Evolutionary conservation across 2,329 filamentous ascomycete species (phyloP), one percentile per base, ranked within the genome.

Genomic region (Acarospora socialis): DNA sequence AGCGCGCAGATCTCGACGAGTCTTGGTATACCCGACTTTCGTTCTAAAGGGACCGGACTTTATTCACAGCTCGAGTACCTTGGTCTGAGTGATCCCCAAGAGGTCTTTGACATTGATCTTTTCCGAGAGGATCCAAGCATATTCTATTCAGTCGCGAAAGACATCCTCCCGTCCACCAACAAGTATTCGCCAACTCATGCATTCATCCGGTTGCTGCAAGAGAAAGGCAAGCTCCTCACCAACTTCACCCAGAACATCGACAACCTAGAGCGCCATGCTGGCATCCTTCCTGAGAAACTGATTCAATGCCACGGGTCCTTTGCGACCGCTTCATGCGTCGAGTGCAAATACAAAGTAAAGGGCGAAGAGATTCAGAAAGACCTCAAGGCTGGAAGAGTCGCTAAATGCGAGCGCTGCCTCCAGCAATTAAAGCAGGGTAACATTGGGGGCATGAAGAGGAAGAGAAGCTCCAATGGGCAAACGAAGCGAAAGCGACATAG

Each of bases 211-310:
- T 67, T 94, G 46, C 69, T 98, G 21, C 81, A 98, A 55, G 70
- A 87, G 44, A 80, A 84, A 54, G 75, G 72, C 43, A 93, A 93
- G 55, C 70, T 98, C 5, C 70, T 94, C 37, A 95, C 86, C 24
- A 94, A 95, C 59, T 98, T 94, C 61, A 92, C 90, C 0, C 90
- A 98, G 53, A 98, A 98, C 55, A 95, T 98, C 49, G 90, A 98
- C 62, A 94, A 94, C 46, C 74, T 94, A 31, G 87, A 98, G 55
- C 70, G 76, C 39, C 76, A 81, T 47, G 87, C 87, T 0, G 90
- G 90, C 14, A 81, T 98, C 38, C 58, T 65, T 14, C 68, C 73
- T 1, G 76, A 81, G 20, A 92, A 90, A 50, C 68, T 95, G 12
- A 78, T 98, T 17, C 87, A 98, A 56, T 95, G 90, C 52, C 90